Base-by-base conservation (phyloP, 2,329 filamentous ascomycete species). In the Exutisphaerella laricina region DNA sequence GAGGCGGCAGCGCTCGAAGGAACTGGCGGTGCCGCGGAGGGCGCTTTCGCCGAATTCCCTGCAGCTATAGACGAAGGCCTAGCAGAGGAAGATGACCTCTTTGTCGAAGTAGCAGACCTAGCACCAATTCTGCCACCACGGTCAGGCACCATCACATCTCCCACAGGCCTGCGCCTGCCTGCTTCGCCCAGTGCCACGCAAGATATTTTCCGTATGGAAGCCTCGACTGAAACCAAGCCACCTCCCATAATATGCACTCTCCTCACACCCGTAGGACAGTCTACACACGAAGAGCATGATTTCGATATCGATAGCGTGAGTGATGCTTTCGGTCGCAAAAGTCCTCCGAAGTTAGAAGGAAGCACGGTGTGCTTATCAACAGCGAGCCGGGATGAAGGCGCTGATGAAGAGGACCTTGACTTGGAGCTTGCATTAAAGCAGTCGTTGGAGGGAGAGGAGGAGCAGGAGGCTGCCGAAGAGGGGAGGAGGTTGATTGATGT, bases 401-500 rank as follows among this genome's bases (percentile, higher is more conserved):
- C 6, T 6, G 23, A 26, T 18, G 23, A 20, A 5, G 37, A 20
- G 8, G 37, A 31, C n/a, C n/a, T n/a, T n/a, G n/a, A n/a, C n/a
- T n/a, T n/a, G n/a, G n/a, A n/a, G n/a, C n/a, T n/a, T n/a, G n/a
- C n/a, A n/a, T n/a, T n/a, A n/a, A n/a, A n/a, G n/a, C n/a, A n/a
- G n/a, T n/a, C n/a, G 7, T 12, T n/a, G 26, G 18, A 3, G 7
- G 35, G 12, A 14, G 22, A 16, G n/a, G 25, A 31, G 2, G 16
- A 22, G 10, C 20, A 23, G 7, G 23, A 30, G 16, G 37, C 5
- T 4, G 25, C 18, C 4, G 7, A 13, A 5, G 9, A 4, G 25
- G 21, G 13, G 26, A 39, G 7, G 14, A 8, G 16, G 4, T 21
- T 39, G 37, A 39, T 39, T 21, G 37, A 39, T 39, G 37, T 39